These are phyloP conservation scores for Colletotrichum echinochloae DNA, from an alignment of 2,329 filamentous ascomycete genomes.

Conservation along the genomic window DNA sequence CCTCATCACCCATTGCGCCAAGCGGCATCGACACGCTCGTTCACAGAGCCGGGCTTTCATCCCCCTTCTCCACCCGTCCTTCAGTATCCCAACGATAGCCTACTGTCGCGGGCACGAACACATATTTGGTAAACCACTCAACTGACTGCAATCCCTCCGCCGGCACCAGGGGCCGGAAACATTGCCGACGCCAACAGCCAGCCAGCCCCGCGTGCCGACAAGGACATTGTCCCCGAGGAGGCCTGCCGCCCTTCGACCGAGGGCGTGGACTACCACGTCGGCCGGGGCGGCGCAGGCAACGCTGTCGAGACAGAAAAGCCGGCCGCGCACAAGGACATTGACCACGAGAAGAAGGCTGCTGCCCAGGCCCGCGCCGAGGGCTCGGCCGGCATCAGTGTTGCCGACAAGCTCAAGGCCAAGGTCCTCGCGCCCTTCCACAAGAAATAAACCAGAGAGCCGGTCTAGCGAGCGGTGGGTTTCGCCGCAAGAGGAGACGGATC, in stretches of 20 bases:
- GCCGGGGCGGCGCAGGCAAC: constrained; percentile 71
- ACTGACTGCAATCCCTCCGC: constrained; percentile 3
- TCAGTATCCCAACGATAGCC: not conserved
- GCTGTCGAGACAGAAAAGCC: constrained; percentile 54
- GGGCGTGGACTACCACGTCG: constrained; percentile 65
- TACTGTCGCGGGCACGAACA: not conserved
- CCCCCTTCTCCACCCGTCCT: not conserved
- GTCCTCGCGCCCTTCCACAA: constrained; percentile 60
- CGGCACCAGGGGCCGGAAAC: constrained; percentile 65
- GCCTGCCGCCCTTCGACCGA: constrained; percentile 63
- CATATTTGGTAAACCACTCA: not conserved
- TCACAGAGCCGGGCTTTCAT: not conserved
- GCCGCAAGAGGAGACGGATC: not conserved
- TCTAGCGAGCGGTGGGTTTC: not conserved
- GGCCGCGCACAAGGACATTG: constrained; percentile 43
- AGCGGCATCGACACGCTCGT: constrained; percentile 25
- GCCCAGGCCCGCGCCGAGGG: constrained; percentile 45
- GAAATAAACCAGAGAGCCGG: constrained; percentile 50
- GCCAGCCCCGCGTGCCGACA: constrained; percentile 58
- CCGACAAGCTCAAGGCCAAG: constrained; percentile 70
- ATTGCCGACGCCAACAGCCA: constrained; percentile 63
- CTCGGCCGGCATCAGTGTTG: constrained; percentile 56
- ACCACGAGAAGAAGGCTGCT: constrained; percentile 48
- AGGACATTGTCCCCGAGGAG: constrained; percentile 64
- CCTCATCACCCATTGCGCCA: constrained; percentile 4